phyloP scores from a whole-genome alignment of 1,284 basidiomycete species.

The Naganishia albida region DNA sequence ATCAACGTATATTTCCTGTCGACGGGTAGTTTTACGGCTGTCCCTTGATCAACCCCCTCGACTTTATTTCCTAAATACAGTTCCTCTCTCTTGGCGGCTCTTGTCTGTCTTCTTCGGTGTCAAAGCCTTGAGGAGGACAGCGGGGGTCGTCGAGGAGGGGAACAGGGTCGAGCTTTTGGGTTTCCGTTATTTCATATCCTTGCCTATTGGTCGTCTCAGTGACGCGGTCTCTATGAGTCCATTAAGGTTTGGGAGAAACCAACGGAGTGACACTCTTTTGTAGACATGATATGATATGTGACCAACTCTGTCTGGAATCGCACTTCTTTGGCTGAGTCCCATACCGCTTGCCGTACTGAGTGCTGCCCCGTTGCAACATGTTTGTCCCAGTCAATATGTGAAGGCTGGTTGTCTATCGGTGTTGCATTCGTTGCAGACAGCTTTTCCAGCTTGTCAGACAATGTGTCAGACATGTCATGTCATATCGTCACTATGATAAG shows the following conservation, averaged over 20 bases:
- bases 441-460: no score
- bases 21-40: slow-evolving; percentile 34
- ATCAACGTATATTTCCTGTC: slow-evolving; percentile 36
- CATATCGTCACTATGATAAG: no score
- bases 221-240: slow-evolving; percentile 32
- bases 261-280: slow-evolving; percentile 35
- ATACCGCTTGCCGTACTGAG: no score
- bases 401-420: no score
- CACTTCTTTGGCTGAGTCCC: no score
- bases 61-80: slow-evolving; percentile 11
- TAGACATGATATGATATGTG: neutral
- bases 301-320: neutral
- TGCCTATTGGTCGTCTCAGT: slow-evolving; percentile 25
- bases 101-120: slow-evolving; percentile 18
- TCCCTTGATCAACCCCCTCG: slow-evolving; percentile 35
- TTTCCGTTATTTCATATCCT: slow-evolving; percentile 38
- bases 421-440: no score
- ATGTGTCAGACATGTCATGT: no score
- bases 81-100: neutral
- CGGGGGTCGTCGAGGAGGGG: slow-evolving; percentile 6
- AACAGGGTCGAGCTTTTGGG: slow-evolving; percentile 31
- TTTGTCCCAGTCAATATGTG: no score
- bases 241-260: slow-evolving; percentile 37
- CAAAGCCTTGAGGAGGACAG: slow-evolving; percentile 20
- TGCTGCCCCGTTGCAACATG: no score